phyloP scores from a whole-genome alignment of 2,329 filamentous ascomycete species.

The Akanthomyces lecanii region DNA sequence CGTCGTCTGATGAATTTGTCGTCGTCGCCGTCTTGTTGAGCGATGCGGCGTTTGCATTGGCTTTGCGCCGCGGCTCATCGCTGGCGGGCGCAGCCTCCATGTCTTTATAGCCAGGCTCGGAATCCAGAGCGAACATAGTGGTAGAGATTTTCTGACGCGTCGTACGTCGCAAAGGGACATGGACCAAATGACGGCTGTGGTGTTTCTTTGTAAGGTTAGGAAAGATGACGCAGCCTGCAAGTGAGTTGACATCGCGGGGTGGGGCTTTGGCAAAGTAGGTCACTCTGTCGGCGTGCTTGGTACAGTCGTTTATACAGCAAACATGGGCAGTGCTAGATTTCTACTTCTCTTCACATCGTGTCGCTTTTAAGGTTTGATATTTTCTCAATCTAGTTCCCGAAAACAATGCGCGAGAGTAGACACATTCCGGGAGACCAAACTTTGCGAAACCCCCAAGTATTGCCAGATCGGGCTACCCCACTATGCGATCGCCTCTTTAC shows the following conservation, averaged over 20 bases:
- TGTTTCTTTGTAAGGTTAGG: neutral
- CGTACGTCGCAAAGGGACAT: neutral
- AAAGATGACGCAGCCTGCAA: neutral
- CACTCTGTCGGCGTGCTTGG: neutral
- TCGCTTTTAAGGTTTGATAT: no score
- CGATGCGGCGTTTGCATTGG: neutral
- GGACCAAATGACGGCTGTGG: no score
- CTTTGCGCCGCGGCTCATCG: neutral
- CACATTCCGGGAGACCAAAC: neutral
- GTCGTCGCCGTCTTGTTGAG: no score
- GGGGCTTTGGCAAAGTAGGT: neutral
- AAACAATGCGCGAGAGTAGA: neutral
- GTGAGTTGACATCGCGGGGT: neutral
- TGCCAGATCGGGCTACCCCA: neutral
- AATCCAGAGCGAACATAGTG: neutral
- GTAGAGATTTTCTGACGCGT: neutral
- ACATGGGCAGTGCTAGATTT: neutral
- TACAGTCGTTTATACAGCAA: neutral
- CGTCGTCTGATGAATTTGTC: neutral
- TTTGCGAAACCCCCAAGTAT: neutral
- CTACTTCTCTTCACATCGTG: neutral
- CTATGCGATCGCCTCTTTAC: neutral
- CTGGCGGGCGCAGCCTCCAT: neutral
- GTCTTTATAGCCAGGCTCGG: neutral
- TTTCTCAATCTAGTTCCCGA: neutral